Base-by-base conservation (phyloP, 108 stramenopile species). In the Stephanodiscus triporus region DNA sequence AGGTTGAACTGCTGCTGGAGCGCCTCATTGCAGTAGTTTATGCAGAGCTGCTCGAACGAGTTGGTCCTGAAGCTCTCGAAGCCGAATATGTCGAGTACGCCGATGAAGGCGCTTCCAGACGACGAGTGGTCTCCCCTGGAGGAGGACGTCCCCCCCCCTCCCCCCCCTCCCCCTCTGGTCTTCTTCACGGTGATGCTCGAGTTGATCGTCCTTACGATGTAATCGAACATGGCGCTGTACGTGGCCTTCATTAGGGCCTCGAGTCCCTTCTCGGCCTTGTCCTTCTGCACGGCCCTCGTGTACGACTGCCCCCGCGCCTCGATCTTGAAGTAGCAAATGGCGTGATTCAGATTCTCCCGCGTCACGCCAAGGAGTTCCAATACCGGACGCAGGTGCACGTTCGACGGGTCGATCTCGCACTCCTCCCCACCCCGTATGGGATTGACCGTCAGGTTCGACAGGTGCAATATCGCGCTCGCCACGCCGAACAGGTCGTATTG, bases 51-150 rank as follows among this genome's bases (percentile, higher is more conserved):
- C n/a, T n/a, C 92, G 61, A 94, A 91, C 3, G 75, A 75, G 68
- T 97, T 95, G 27, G 75, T 82, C 63, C 88, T 80, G 85, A 98
- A 96, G 54, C 82, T 88, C 79, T 99, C 97, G 69, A 99, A 99
- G 11, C 98, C 98, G 87, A 98, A 99, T 55, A 99, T 99, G 80
- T 99, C 98, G 30, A 99, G 77, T 14, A 99, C 88, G 68, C 97
- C 97, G 71, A 98, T 96, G 36, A 84, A 59, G 16, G 92, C 89
- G 29, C 66, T 66, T 24, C 76, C 59, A 2, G 37, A 45, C 43
- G 43, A 45, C 43, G 49, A 71, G 17, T 4, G 37, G n/a, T 59
- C 27, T n/a, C 36, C 34, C 17, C 58, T 26, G 2, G 60, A 61
- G 9, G 37, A 37, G 32, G 32, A 34, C 32, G 2, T 5, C 32